Conservation (phyloP, 441 rosid species). For the Bocquillonia castaneifolia region DNA sequence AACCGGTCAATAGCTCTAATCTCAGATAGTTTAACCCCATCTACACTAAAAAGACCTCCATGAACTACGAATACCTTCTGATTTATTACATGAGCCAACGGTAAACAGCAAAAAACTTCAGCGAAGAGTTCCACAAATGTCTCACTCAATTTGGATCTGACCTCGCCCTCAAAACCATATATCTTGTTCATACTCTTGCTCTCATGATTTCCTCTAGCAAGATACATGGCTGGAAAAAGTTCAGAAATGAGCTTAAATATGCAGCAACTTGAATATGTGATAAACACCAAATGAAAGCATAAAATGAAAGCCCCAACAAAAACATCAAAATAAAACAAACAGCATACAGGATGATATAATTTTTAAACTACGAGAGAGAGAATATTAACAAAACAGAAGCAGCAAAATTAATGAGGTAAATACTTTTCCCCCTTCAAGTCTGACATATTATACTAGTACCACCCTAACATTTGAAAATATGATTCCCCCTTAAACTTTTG, state of each 20-base stretch:
- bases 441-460: too few relatives aligned
- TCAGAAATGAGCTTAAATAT: background rate
- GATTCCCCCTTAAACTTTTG: too few relatives aligned
- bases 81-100: constrained; percentile 85
- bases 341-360: background rate
- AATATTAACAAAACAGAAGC: background rate
- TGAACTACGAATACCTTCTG: constrained; percentile 81
- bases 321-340: background rate
- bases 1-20: constrained; percentile 80
- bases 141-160: constrained; percentile 86
- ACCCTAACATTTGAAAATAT: too few relatives aligned
- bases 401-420: background rate
- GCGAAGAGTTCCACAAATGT: constrained; percentile 94
- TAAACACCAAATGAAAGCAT: background rate
- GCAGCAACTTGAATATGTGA: constrained; percentile 3
- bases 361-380: background rate
- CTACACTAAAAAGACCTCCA: constrained; percentile 96
- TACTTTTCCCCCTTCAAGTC: too few relatives aligned
- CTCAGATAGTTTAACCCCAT: constrained; percentile 88
- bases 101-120: constrained; percentile 91
- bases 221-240: constrained; percentile 68
- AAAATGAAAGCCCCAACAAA: background rate
- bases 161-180: constrained; percentile 98
- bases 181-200: constrained; percentile 99
- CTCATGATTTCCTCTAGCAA: constrained; percentile 95